phyloP scores from a whole-genome alignment of 495 filamentous ascomycete genomes.

The Xeromyces bisporus region DNA sequence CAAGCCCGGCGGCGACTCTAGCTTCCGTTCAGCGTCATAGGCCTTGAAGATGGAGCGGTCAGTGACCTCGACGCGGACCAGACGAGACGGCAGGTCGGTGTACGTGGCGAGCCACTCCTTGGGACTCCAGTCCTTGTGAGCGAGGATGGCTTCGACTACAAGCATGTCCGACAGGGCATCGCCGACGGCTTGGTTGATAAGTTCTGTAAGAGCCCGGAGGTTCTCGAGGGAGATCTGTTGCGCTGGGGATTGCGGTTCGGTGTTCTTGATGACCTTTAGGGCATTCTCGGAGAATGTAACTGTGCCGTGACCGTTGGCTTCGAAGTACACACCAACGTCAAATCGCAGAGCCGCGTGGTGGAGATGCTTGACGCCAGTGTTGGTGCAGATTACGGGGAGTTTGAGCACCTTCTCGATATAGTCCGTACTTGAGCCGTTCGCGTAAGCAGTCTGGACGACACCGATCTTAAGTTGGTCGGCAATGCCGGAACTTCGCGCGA shows the following conservation, averaged over 20 bases:
- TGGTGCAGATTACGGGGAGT: slow-evolving; percentile 79
- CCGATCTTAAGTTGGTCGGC: slow-evolving; percentile 68
- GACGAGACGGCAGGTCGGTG: slow-evolving; percentile 87
- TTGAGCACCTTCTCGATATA: slow-evolving; percentile 79
- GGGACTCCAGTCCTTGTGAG: slow-evolving; percentile 82
- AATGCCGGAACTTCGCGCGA: slow-evolving; percentile 63
- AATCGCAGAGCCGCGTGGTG: slow-evolving; percentile 85
- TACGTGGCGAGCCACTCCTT: slow-evolving; percentile 89
- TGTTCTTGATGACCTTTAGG: slow-evolving; percentile 52
- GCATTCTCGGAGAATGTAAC: slow-evolving; percentile 82
- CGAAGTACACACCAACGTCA: slow-evolving; percentile 94
- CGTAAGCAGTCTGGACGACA: slow-evolving; percentile 93
- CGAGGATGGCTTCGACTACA: slow-evolving; percentile 88
- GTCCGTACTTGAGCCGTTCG: slow-evolving; percentile 86
- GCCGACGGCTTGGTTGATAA: slow-evolving; percentile 96
- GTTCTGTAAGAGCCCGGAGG: slow-evolving; percentile 60
- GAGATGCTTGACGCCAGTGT: slow-evolving; percentile 92
- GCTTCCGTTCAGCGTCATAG: slow-evolving; percentile 76
- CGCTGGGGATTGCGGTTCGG: slow-evolving; percentile 75
- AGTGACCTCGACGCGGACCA: slow-evolving; percentile 75
- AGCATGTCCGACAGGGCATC: slow-evolving; percentile 92
- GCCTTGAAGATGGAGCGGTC: slow-evolving; percentile 79
- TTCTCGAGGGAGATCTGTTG: slow-evolving; percentile 73
- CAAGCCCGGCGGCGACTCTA: slow-evolving; percentile 60
- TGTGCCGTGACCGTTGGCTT: slow-evolving; percentile 95